Evolutionary conservation across 192 early-diverging fungal species (phyloP), one percentile per base, ranked within the genome.

Genomic region (Gorgonomyces haynaldii): DNA sequence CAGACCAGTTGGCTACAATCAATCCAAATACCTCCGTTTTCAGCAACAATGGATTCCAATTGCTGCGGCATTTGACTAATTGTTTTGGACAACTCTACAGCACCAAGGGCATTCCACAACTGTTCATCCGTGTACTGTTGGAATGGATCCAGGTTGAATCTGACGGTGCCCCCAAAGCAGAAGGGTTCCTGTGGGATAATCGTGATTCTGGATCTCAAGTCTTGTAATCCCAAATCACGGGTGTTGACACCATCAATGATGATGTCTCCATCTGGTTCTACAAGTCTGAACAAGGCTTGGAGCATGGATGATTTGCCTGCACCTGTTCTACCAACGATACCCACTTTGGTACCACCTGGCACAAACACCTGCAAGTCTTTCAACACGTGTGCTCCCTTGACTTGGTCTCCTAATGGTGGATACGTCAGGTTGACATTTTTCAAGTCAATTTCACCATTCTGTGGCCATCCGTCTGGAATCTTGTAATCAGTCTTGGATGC

Each of bases 251-350:
- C 81, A 50, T 88, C 88, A 39, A 88, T 74, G 27, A 76, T 15
- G 25, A 50, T 26, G 25, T 7, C 8, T 6, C 22, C 50, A 6
- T 24, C 7, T 51, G 51, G 51, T 31, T 53, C 51, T 16, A 53
- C 51, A 6, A 53, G n/a, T 13, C 51, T 17, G 31, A 53, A 53
- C n/a, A 53, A 47, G 0, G 51, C 55, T 29, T 45, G 49, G 19
- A 85, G 53, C 31, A 84, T 53, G 45, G 68, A 72, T 1, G 65
- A 65, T 29, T 81, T 85, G 1, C 81, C 81, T 15, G 81, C 81
- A 4, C 86, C 86, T 3, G 87, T 86, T 3, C 87, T 67, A 28
- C 88, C 88, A n/a, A 91, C 79, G 12, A 91, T 70, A 13, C 81
- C 88, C 43, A 89, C 64, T 40, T 79, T 81, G 35, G 81, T 78